These are phyloP conservation scores for Aspergillus aculeatus DNA, from an alignment of 2,329 filamentous ascomycete genomes.

Conservation along the genomic window DNA sequence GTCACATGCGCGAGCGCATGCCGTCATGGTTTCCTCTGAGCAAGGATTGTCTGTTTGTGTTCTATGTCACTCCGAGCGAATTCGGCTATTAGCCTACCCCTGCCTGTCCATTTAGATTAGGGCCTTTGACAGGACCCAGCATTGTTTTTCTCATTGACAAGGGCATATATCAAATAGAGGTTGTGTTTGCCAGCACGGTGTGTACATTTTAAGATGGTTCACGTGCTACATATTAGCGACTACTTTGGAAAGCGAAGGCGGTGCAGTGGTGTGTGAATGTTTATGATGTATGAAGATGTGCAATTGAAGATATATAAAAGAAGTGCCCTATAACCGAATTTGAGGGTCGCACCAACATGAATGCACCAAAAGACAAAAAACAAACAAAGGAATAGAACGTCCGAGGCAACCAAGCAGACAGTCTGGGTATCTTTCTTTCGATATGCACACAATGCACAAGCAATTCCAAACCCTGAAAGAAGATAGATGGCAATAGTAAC, in stretches of 20 bases:
- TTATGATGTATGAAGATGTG: background rate
- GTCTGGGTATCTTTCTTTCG: constrained; percentile 15
- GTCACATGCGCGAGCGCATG: background rate
- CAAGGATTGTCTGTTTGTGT: background rate
- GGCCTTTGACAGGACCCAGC: background rate
- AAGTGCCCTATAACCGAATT: background rate
- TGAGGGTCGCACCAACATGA: background rate
- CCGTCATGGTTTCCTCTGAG: background rate
- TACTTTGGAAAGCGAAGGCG: too few relatives aligned
- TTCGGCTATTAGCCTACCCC: background rate
- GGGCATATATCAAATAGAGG: background rate
- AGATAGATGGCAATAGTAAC: background rate
- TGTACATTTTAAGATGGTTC: background rate
- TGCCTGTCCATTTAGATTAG: background rate
- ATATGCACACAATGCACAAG: constrained; percentile 4
- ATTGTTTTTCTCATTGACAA: background rate
- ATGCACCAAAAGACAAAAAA: background rate
- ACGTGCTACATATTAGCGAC: background rate
- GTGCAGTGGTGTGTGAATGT: too few relatives aligned
- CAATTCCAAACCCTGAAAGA: constrained; percentile 5
- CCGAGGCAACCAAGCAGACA: constrained; percentile 6
- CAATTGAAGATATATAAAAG: background rate
- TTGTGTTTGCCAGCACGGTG: background rate
- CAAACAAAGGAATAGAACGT: background rate
- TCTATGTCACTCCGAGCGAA: background rate